phyloP scores from a whole-genome alignment of 176 grass and related monocot genomes.

The Bothriochloa decipiens region DNA sequence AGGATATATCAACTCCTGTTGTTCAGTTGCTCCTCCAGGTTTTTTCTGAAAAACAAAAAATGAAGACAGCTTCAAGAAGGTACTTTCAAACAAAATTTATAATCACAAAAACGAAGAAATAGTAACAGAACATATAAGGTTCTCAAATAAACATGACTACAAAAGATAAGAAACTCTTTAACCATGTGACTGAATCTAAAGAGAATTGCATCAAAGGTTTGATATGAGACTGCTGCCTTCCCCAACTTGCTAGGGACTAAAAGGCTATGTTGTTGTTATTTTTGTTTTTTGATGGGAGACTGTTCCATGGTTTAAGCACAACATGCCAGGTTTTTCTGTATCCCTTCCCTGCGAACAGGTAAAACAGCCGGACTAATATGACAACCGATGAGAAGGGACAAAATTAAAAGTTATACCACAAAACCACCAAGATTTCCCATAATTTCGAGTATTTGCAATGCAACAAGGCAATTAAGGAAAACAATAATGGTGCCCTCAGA shows the following conservation, averaged over 20 bases:
- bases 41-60: slow-evolving; percentile 66
- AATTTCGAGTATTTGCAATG: not conserved
- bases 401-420: not conserved
- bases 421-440: not conserved
- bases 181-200: not conserved
- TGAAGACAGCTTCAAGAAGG: not conserved
- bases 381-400: not conserved
- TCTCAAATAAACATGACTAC: not conserved
- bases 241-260: not conserved
- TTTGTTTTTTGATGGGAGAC: not conserved
- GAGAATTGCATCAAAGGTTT: not conserved
- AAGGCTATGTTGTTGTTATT: not conserved
- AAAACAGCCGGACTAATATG: not conserved
- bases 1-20: slow-evolving; percentile 58
- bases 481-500: not conserved
- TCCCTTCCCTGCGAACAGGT: not conserved
- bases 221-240: not conserved
- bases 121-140: not conserved
- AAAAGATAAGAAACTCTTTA: not conserved
- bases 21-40: slow-evolving; percentile 52
- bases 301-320: not conserved
- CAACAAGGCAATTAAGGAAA: not conserved
- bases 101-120: not conserved
- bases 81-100: not conserved
- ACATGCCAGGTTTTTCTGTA: not conserved